phyloP scores from a whole-genome alignment of 257 asterid species.

The Solanum corneliomulleri region DNA sequence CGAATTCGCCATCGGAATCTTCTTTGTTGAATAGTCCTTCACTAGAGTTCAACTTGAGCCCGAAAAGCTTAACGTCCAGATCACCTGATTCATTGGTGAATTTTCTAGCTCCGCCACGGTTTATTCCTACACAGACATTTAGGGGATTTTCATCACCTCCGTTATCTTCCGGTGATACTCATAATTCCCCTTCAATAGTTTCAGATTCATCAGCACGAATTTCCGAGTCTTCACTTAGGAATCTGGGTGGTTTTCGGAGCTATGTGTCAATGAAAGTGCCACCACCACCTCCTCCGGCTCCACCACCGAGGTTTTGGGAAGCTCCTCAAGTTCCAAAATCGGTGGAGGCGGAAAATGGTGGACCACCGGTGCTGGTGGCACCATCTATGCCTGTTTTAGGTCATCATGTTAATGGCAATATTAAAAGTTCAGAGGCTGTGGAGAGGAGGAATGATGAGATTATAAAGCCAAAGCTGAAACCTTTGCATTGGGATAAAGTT shows the following conservation, averaged over 20 bases:
- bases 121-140: slow-evolving; percentile 30
- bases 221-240: slow-evolving; percentile 16
- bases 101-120: slow-evolving; percentile 50
- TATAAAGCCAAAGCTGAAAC: slow-evolving; percentile 55
- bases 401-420: slow-evolving; percentile 3
- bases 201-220: slow-evolving; percentile 33
- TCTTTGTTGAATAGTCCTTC: slow-evolving; percentile 50
- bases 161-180: slow-evolving; percentile 40
- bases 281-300: slow-evolving; percentile 40
- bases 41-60: slow-evolving; percentile 45
- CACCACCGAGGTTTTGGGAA: slow-evolving; percentile 32
- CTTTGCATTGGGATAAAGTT: slow-evolving; percentile 92
- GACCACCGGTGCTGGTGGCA: slow-evolving; percentile 28
- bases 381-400: slow-evolving; percentile 15
- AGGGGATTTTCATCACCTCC: slow-evolving; percentile 25
- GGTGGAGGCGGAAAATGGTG: slow-evolving; percentile 16
- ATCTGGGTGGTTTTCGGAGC: background rate
- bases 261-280: slow-evolving; percentile 2
- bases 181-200: slow-evolving; percentile 37
- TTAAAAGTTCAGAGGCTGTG: background rate
- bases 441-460: slow-evolving; percentile 23
- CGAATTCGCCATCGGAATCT: slow-evolving; percentile 50
- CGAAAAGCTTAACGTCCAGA: slow-evolving; percentile 43
- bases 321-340: slow-evolving; percentile 15
- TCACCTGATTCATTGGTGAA: slow-evolving; percentile 64